These are phyloP conservation scores for Gomphus bonarii DNA, from an alignment of 1,284 basidiomycete species.

Conservation along the genomic window DNA sequence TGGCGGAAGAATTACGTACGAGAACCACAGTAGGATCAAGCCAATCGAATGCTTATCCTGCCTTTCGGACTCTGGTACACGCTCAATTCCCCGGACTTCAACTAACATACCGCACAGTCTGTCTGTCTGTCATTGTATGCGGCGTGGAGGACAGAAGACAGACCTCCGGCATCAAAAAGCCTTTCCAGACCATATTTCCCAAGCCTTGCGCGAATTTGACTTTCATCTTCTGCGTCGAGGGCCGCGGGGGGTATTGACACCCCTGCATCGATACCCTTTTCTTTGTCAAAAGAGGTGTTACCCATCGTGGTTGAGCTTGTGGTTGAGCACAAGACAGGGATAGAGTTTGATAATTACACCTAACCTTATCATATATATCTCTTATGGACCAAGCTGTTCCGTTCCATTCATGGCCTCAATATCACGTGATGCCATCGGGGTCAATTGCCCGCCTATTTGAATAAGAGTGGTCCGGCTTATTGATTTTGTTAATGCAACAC, in stretches of 20 bases:
- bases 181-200: constrained; percentile 1
- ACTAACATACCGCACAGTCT: constrained; percentile 16
- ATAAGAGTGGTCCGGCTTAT: no score
- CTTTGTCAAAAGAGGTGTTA: constrained; percentile 1
- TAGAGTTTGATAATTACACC: neutral
- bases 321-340: neutral
- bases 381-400: no score
- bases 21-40: constrained; percentile 39
- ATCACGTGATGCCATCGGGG: no score
- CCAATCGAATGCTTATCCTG: constrained; percentile 31
- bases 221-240: constrained; percentile 2
- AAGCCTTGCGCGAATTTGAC: constrained; percentile 1
- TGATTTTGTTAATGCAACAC: no score
- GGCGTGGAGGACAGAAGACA: constrained; percentile 17
- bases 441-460: no score
- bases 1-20: constrained; percentile 12
- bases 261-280: neutral
- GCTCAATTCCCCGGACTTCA: constrained; percentile 41
- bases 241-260: neutral
- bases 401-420: no score
- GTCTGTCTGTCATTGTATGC: neutral
- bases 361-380: neutral
- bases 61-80: constrained; percentile 38
- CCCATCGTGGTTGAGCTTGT: neutral
- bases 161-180: constrained; percentile 2